These are phyloP conservation scores for Phytophthora melonis DNA, from an alignment of 352 stramenopile species.

Conservation along the genomic window DNA sequence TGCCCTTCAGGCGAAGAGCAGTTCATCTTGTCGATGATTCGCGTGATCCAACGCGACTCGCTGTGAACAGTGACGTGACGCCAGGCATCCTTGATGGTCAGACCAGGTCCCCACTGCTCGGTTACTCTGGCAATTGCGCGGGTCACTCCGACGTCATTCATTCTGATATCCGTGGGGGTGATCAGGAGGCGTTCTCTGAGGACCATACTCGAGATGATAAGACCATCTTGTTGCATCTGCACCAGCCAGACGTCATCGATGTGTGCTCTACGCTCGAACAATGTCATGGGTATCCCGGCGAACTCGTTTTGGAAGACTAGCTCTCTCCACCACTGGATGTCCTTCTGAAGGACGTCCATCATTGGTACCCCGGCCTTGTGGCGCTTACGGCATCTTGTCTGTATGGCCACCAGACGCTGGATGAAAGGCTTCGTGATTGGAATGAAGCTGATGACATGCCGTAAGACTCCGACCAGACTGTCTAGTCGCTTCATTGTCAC, in stretches of 20 bases:
- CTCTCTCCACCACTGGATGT: neutral
- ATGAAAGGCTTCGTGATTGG: neutral
- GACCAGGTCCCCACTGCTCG: neutral
- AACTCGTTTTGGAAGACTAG: neutral
- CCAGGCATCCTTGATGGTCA: neutral
- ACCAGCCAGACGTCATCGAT: neutral
- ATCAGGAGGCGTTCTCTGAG: neutral
- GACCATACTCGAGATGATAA: neutral
- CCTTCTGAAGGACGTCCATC: neutral
- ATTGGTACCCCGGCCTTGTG: neutral
- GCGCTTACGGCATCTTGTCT: neutral
- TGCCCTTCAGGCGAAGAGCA: conserved; percentile 1
- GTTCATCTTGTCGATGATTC: conserved; percentile 18
- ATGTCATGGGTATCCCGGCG: neutral
- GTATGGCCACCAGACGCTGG: neutral
- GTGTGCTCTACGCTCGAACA: neutral
- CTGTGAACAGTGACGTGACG: conserved; percentile 16
- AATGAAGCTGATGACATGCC: neutral
- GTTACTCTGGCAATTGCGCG: neutral
- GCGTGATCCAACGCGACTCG: conserved; percentile 2
- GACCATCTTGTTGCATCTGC: neutral
- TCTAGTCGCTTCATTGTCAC: neutral
- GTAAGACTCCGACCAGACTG: neutral
- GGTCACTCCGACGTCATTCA: neutral
- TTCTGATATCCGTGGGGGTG: neutral